These are phyloP conservation scores for Colletotrichum chlorophyti DNA, from an alignment of 2,329 filamentous ascomycete species.

Conservation along the genomic window DNA sequence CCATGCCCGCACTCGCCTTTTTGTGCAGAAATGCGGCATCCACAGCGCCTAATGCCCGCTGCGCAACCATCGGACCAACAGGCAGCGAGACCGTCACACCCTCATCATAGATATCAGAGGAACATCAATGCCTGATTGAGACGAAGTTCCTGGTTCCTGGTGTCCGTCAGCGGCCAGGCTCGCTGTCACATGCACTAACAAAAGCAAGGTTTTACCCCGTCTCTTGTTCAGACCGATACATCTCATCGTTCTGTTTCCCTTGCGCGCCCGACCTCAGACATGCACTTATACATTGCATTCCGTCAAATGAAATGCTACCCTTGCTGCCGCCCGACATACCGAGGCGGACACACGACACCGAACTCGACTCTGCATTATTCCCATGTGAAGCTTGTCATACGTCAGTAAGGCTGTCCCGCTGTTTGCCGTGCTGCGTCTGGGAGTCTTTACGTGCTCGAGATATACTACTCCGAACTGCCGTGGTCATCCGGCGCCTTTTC, in stretches of 20 bases:
- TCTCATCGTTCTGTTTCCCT: not conserved
- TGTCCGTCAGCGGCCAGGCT: conserved; percentile 4
- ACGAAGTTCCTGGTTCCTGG: conserved; percentile 27
- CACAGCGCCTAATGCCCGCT: conserved; percentile 9
- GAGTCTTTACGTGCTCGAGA: not conserved
- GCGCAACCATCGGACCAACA: not conserved
- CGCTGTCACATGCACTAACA: conserved; percentile 14
- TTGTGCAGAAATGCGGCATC: not conserved
- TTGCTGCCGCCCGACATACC: conserved; percentile 17
- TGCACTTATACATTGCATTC: not conserved
- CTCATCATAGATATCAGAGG: conserved; percentile 6
- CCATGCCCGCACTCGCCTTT: not conserved
- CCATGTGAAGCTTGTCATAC: conserved; percentile 19
- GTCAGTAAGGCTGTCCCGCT: conserved; percentile 13
- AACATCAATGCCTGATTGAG: conserved; percentile 12
- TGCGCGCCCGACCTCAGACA: too few relatives aligned
- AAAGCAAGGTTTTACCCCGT: not conserved
- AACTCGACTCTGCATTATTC: conserved; percentile 9
- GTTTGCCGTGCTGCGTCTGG: not conserved
- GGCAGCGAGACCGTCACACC: conserved; percentile 1
- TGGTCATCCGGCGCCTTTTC: conserved; percentile 12
- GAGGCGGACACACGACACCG: conserved; percentile 1
- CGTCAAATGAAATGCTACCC: conserved; percentile 3
- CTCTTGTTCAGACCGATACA: not conserved
- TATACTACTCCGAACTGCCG: conserved; percentile 2